Base-by-base conservation (phyloP, 257 asterid genomes). In the Voacanga thouarsii region DNA sequence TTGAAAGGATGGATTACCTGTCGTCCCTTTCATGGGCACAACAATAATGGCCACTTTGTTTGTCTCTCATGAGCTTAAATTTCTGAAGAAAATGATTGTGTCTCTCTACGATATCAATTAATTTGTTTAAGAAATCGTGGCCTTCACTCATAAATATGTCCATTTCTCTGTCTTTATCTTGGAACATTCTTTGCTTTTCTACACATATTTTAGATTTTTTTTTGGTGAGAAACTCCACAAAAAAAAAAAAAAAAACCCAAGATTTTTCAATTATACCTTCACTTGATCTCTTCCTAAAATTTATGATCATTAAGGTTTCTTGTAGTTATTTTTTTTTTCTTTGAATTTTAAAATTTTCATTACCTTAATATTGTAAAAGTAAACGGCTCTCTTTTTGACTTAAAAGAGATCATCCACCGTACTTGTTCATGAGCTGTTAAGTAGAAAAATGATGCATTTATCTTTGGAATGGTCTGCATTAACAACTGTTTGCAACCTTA, bases 1-100 rank as follows among this genome's bases (percentile, higher is more conserved):
- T 16, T 51, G 75, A 79, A 65, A 79, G 50, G 83, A 65, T 74
- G 75, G 75, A 51, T 72, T 24, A 53, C 33, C 57, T 45, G 77
- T 79, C 66, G 77, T 59, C 64, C 28, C 67, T 68, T 53, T 69
- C 76, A 55, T 57, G 76, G 74, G 77, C 72, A 78, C 64, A 45
- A 71, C 49, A 59, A 63, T 26, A 55, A 79, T 61, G 78, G 67
- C 64, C 66, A 63, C 66, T 47, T 24, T 45, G 68, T 21, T 50
- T 41, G 82, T 72, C 68, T 12, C 68, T 65, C 65, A 44, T 60
- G 28, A 77, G 50, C 81, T 79, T n/a, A 72, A 61, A 41, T 79
- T 79, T 74, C 78, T 49, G 78, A 51, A 79, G 28, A 50, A 61
- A 63, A 79, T 79, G n/a, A 79, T 79, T 79, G 56, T 79, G 82